A percentile compares a stretch with the other conserved stretches of the same genome.
phyloP scores from a whole-genome alignment of 2,329 filamentous ascomycete genomes.

The Neurospora sp. region DNA sequence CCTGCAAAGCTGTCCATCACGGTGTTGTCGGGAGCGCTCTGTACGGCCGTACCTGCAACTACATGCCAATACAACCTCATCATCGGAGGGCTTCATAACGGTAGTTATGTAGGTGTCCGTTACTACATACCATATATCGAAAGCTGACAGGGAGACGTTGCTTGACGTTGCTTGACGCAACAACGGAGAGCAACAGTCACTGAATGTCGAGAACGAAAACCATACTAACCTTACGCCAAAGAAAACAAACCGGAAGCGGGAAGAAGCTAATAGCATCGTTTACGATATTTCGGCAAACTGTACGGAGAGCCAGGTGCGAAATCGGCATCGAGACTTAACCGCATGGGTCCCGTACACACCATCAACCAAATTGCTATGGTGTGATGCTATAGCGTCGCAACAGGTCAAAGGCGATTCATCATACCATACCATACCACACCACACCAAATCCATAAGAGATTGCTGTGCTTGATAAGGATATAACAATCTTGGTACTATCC shows the following conservation, averaged over 20 bases:
- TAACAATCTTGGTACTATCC: neutral
- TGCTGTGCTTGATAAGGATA: neutral
- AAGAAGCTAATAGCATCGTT: neutral
- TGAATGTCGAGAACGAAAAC: neutral
- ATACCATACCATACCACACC: neutral
- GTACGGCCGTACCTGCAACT: neutral
- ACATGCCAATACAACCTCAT: neutral
- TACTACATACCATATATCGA: neutral
- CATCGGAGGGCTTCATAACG: neutral
- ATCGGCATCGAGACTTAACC: neutral
- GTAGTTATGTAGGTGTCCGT: neutral
- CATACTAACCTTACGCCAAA: neutral
- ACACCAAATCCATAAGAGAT: neutral
- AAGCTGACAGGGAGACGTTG: neutral
- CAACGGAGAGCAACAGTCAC: neutral
- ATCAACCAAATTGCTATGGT: neutral
- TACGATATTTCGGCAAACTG: neutral
- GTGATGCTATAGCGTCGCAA: neutral
- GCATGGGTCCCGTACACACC: neutral
- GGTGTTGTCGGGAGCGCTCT: neutral
- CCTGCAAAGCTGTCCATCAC: neutral
- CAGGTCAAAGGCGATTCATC: neutral
- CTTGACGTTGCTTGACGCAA: neutral
- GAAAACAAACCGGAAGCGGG: conserved; percentile 10
- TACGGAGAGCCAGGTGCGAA: neutral